These are phyloP conservation scores for Pascua sp. DNA, from an alignment of 1,284 basidiomycete species.

Conservation along the genomic window DNA sequence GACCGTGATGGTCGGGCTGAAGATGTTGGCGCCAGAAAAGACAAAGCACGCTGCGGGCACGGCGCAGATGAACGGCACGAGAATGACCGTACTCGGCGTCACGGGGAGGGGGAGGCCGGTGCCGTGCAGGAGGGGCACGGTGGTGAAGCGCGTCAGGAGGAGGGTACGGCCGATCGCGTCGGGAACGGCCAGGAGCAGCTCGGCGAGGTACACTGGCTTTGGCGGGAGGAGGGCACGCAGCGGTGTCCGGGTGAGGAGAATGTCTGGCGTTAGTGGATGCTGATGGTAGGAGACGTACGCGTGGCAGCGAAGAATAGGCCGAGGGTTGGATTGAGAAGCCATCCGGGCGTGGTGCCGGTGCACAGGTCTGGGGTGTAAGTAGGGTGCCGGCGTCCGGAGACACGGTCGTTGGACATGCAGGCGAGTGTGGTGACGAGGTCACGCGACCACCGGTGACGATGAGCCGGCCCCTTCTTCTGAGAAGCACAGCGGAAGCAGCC, in stretches of 20 bases:
- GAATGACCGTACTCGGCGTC: conserved; percentile 39
- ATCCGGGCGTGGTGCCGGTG: conserved; percentile 41
- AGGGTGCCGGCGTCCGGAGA: too few relatives aligned
- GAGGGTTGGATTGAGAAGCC: conserved; percentile 43
- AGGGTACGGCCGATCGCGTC: conserved; percentile 48
- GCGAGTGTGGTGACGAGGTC: too few relatives aligned
- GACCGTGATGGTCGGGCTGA: conserved; percentile 31
- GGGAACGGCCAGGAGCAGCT: conserved; percentile 36
- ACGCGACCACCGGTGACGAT: too few relatives aligned
- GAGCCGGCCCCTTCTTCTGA: too few relatives aligned
- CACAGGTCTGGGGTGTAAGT: conserved; percentile 25
- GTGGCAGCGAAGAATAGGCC: conserved; percentile 32
- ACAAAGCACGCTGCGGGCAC: conserved; percentile 43
- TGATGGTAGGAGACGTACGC: conserved; percentile 25
- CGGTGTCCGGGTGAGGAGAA: conserved; percentile 41
- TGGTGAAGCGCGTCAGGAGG: conserved; percentile 44
- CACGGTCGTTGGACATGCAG: too few relatives aligned
- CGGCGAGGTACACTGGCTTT: conserved; percentile 29
- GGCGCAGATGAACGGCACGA: conserved; percentile 45
- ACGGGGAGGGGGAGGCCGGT: conserved; percentile 21
- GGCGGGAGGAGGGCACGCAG: conserved; percentile 33
- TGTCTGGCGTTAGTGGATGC: conserved; percentile 24
- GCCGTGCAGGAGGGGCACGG: conserved; percentile 33
- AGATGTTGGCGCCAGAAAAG: conserved; percentile 41
- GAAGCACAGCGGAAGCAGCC: too few relatives aligned